Percentiles rank a stretch among this genome's conserved stretches.
Evolutionary conservation across 164 flowering plant genomes (phyloP).

Genomic region (Dillenia suffruticosa): DNA sequence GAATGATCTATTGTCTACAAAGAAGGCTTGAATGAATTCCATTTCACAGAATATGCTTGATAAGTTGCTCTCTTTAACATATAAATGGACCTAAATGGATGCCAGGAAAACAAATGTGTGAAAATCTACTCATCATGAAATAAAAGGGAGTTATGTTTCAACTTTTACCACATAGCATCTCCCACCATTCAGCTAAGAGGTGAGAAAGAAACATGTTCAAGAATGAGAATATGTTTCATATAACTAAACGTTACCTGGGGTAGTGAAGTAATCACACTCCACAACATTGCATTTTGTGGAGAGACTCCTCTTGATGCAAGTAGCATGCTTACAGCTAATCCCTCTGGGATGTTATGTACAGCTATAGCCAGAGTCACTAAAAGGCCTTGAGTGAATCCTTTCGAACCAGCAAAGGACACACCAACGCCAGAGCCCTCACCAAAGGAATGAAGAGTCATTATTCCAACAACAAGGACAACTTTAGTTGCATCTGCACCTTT

Average conservation of each 20-base stretch:
- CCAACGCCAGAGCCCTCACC: constrained; percentile 99
- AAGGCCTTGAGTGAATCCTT: constrained; percentile 92
- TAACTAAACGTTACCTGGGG: constrained; percentile 64
- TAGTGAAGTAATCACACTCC: constrained; percentile 96
- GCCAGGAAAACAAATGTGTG: too few relatives aligned
- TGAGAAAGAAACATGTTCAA: too few relatives aligned
- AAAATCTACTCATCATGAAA: too few relatives aligned
- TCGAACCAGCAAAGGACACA: constrained; percentile 99
- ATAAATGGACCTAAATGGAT: too few relatives aligned
- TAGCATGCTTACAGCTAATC: constrained; percentile 98
- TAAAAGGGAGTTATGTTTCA: too few relatives aligned
- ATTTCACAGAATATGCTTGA: too few relatives aligned
- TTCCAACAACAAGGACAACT: constrained; percentile 92
- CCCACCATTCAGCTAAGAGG: too few relatives aligned
- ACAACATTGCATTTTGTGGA: constrained; percentile 94
- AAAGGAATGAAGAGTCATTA: constrained; percentile 99
- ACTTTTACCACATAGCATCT: too few relatives aligned
- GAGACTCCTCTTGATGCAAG: constrained; percentile 97
- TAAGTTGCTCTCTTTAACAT: too few relatives aligned
- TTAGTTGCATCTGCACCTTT: constrained; percentile 97
- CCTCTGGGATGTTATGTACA: constrained; percentile 98
- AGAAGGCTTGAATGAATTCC: too few relatives aligned
- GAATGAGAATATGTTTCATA: neutral
- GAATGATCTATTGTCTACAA: too few relatives aligned
- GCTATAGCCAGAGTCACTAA: constrained; percentile 96